phyloP scores from a whole-genome alignment of 2,329 filamentous ascomycete genomes.

The Aspergillus sclerotialis region DNA sequence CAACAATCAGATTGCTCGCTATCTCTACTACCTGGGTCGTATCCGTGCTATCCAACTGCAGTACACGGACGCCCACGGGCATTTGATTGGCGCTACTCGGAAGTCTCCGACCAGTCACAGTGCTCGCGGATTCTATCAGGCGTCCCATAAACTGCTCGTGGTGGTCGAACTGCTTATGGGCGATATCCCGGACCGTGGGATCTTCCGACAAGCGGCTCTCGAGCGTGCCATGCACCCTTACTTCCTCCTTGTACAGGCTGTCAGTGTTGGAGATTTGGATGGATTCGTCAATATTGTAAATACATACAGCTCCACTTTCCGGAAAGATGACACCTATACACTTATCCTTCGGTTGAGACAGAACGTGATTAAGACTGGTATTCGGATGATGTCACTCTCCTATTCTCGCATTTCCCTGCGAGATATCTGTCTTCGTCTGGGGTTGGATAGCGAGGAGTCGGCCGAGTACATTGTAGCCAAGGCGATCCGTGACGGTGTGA shows the following conservation, averaged over 20 bases:
- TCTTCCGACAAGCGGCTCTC: constrained; percentile 83
- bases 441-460: constrained; percentile 90
- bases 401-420: constrained; percentile 96
- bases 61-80: constrained; percentile 94
- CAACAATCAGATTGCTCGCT: constrained; percentile 96
- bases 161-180: constrained; percentile 98
- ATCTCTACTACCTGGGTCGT: constrained; percentile 93
- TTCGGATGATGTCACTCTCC: constrained; percentile 97
- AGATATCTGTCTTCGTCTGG: constrained; percentile 93
- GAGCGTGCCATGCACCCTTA: constrained; percentile 88
- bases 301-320: constrained; percentile 75
- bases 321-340: constrained; percentile 89
- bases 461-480: constrained; percentile 99
- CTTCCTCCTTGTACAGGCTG: constrained; percentile 86
- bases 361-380: constrained; percentile 98
- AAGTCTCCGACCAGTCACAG: constrained; percentile 88
- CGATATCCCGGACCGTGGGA: constrained; percentile 90
- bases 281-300: constrained; percentile 85
- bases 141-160: constrained; percentile 89
- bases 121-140: constrained; percentile 90
- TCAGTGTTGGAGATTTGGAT: constrained; percentile 91
- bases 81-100: constrained; percentile 84
- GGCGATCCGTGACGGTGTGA: constrained; percentile 94
- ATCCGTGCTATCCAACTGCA: constrained; percentile 94
- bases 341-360: constrained; percentile 89